phyloP scores from a whole-genome alignment of 1,139 yeast species.

The Sugiyamaella pinicola region DNA sequence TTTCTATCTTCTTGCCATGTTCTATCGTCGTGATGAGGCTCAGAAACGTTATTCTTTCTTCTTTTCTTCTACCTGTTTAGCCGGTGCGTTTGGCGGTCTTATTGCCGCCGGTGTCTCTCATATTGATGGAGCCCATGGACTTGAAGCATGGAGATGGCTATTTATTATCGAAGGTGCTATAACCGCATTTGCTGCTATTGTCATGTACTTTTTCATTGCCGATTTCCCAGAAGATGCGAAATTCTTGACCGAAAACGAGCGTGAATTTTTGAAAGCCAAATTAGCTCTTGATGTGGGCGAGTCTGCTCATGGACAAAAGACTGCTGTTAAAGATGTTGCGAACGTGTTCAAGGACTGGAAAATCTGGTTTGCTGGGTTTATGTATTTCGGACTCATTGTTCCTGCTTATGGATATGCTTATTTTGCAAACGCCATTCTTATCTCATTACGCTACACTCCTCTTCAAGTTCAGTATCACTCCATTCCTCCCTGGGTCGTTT shows the following conservation, averaged over 20 bases:
- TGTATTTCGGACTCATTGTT: constrained; percentile 63
- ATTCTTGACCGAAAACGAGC: constrained; percentile 48
- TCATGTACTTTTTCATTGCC: constrained; percentile 67
- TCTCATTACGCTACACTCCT: constrained; percentile 58
- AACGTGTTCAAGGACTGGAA: constrained; percentile 45
- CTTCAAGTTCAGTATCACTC: constrained; percentile 67
- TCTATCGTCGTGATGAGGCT: constrained; percentile 60
- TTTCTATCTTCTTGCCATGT: constrained; percentile 61
- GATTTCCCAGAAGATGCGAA: constrained; percentile 73
- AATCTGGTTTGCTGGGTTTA: constrained; percentile 59
- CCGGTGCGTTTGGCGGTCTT: constrained; percentile 84
- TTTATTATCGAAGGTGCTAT: constrained; percentile 72
- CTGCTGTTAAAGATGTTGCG: constrained; percentile 39
- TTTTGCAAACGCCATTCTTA: constrained; percentile 67
- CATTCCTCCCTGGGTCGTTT: constrained; percentile 70
- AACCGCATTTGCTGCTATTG: constrained; percentile 62
- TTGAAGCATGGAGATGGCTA: constrained; percentile 71
- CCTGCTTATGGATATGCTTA: constrained; percentile 75
- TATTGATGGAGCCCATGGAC: constrained; percentile 52
- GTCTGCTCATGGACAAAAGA: constrained; percentile 44
- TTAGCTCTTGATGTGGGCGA: constrained; percentile 50
- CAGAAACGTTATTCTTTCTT: constrained; percentile 70
- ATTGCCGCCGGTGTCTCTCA: constrained; percentile 63
- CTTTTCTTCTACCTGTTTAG: constrained; percentile 68
- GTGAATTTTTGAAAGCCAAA: constrained; percentile 46